These are phyloP conservation scores for Moniliophthora roreri DNA, from an alignment of 1,284 basidiomycete genomes.

Conservation along the genomic window DNA sequence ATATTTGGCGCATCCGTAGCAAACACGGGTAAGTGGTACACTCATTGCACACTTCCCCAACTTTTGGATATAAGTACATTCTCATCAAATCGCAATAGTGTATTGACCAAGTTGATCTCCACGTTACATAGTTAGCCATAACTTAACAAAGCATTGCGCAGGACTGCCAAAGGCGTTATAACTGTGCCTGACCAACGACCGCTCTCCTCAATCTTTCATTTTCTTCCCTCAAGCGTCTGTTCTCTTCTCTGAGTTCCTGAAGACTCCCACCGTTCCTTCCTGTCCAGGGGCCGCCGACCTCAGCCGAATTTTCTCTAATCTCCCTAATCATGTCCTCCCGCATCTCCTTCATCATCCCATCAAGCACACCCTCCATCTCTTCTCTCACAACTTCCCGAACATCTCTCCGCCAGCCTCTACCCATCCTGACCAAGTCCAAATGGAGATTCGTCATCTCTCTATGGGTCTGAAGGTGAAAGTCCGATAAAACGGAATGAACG, in stretches of 20 bases:
- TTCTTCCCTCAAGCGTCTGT: constrained; percentile 42
- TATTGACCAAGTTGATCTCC: too few species aligned
- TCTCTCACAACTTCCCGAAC: constrained; percentile 59
- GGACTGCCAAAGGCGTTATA: too few species aligned
- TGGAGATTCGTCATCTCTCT: constrained; percentile 70
- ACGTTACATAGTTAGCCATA: too few species aligned
- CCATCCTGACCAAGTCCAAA: constrained; percentile 68
- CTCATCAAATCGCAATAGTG: too few species aligned
- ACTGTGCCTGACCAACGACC: not conserved
- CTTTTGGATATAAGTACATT: too few species aligned
- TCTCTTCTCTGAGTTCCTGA: constrained; percentile 65
- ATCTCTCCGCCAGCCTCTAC: constrained; percentile 62
- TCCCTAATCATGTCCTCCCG: constrained; percentile 4
- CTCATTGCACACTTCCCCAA: too few species aligned
- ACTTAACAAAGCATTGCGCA: too few species aligned
- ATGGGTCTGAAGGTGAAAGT: constrained; percentile 65
- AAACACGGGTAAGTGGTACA: too few species aligned
- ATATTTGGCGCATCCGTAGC: too few species aligned
- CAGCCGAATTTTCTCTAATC: constrained; percentile 40
- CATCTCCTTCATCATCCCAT: not conserved
- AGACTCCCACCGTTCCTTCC: constrained; percentile 47
- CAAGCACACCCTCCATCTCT: constrained; percentile 51
- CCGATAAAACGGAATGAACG: constrained; percentile 67
- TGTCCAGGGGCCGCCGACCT: constrained; percentile 32
- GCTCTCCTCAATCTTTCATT: not conserved